A percentile compares a stretch with the other conserved stretches of the same genome.
Conservation (phyloP, 225 moss, liverwort and hornwort species). For the Neckera pumila region DNA sequence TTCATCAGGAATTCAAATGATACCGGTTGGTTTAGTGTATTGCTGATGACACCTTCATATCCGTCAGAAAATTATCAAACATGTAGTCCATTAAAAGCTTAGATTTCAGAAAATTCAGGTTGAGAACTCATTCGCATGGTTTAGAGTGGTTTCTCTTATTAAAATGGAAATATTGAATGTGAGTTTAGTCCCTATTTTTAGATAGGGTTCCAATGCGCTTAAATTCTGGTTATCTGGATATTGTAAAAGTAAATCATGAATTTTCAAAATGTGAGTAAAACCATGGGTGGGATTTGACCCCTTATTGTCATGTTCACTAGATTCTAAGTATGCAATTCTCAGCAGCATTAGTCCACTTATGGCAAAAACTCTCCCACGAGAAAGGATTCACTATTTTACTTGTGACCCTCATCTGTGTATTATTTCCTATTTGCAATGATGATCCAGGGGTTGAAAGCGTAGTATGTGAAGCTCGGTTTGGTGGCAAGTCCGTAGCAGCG, state of each 20-base stretch:
- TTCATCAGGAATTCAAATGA: neutral
- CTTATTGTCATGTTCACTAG: neutral
- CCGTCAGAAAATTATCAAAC: neutral
- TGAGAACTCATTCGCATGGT: neutral
- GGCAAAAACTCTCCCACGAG: neutral
- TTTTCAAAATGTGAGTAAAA: neutral
- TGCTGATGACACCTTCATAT: neutral
- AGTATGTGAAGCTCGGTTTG: conserved; percentile 25
- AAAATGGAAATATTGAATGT: neutral
- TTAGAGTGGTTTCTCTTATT: neutral
- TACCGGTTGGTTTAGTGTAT: neutral
- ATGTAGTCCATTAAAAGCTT: neutral
- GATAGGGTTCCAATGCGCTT: neutral
- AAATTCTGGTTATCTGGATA: neutral
- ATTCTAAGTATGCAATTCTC: neutral
- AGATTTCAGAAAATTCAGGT: neutral
- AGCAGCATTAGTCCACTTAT: neutral
- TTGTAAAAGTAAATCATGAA: neutral
- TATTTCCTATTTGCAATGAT: neutral
- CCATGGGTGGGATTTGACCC: neutral
- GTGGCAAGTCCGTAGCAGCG: conserved; percentile 35
- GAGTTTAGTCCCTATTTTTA: neutral
- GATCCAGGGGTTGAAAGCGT: conserved; percentile 37
- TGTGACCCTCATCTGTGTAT: neutral
- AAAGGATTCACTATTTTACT: neutral